Evolutionary conservation across 768 basidiomycete genomes (phyloP), one percentile per base, ranked within the genome.

Genomic region (Naematelia aurantialba): DNA sequence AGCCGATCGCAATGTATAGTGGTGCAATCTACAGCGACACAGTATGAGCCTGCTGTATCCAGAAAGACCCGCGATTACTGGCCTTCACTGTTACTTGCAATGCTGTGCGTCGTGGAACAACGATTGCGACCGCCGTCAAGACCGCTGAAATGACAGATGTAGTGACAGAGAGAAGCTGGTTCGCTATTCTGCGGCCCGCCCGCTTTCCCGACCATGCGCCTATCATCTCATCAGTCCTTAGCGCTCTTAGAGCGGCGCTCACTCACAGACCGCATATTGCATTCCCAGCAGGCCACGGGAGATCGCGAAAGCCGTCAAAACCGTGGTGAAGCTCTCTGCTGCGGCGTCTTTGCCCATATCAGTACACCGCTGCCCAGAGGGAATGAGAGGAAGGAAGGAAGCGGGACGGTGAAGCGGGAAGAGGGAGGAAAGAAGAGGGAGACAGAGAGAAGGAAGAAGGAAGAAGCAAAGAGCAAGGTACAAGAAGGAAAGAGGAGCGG

Each of bases 281-380:
- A 61, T 14, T 0, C 57, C 56, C 10, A 70, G 45, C n/a, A 68
- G 26, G 4, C 30, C 54, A 5, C 69, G 42, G 1, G 66, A 65
- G 14, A 58, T 52, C 1, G 57, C 53, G 52, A 63, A 68, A 24
- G 66, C 66, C 5, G 60, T 45, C 3, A 60, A 52, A 1, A 70
- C 63, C 34, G 69, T 66, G 12, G n/a, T 52, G 53, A 70, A 70
- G 52, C 63, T 63, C 8, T 64, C 55, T n/a, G 49, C 53, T 2
- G 68, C 62, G 3, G 52, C 52, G 13, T 52, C 61, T 63, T 45
- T 14, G 17, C n/a, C 10, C 21, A 39, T 8, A 8, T 39, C 34
- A 39, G 34, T 39, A 39, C 17, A 17, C 24, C n/a, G n/a, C n/a
- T n/a, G n/a, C n/a, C n/a, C n/a, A n/a, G n/a, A n/a, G n/a, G n/a